phyloP scores from a whole-genome alignment of 306 rosid genomes.

The Citrullus amarus region DNA sequence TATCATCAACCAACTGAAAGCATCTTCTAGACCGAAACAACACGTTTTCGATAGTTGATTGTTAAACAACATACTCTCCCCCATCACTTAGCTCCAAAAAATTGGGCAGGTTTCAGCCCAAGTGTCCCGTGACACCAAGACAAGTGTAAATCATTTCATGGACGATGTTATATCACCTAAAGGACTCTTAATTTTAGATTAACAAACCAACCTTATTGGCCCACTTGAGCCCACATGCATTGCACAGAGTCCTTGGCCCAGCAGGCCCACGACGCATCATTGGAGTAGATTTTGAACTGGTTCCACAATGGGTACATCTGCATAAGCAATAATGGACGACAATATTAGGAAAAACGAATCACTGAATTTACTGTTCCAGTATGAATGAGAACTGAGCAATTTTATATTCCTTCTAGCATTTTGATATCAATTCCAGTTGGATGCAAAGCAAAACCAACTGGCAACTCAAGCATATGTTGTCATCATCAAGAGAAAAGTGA shows the following conservation, averaged over 20 bases:
- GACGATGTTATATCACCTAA: background rate
- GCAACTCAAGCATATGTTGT: background rate
- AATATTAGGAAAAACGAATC: background rate
- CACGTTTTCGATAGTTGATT: background rate
- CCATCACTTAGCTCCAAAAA: background rate
- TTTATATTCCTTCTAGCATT: background rate
- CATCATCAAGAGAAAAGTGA: background rate
- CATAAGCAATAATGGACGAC: background rate
- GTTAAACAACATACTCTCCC: background rate
- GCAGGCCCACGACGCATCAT: slow-evolving; percentile 55
- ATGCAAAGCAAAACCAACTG: background rate
- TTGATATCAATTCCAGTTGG: background rate
- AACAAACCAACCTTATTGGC: slow-evolving; percentile 35
- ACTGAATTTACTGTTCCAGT: background rate
- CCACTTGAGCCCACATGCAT: slow-evolving; percentile 52
- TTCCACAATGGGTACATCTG: slow-evolving; percentile 46
- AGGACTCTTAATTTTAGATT: background rate
- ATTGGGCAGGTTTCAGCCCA: background rate
- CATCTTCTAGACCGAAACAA: background rate
- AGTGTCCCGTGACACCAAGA: background rate
- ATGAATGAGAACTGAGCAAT: background rate
- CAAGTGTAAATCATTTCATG: background rate
- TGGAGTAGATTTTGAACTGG: slow-evolving; percentile 40
- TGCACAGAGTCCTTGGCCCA: slow-evolving; percentile 44
- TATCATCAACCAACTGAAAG: background rate